Evolutionary conservation across 2,329 filamentous ascomycete species (phyloP).

Genomic region (Alternaria triticina): DNA sequence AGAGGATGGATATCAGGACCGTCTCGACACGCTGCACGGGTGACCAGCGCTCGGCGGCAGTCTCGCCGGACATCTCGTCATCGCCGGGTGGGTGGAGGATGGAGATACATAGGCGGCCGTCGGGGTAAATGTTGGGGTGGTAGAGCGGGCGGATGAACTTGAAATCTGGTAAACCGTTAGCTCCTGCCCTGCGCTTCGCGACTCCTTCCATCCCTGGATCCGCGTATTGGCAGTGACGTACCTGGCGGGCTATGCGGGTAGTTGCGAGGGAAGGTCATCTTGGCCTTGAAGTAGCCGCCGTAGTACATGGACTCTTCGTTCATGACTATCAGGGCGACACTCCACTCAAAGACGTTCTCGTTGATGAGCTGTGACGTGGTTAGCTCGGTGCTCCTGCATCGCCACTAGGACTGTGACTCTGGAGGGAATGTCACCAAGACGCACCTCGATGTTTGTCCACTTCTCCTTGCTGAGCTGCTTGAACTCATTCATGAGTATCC

Average conservation of each 20-base stretch:
- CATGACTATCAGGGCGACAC: slow-evolving; percentile 85
- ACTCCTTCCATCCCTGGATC: background rate
- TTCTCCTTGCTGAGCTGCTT: slow-evolving; percentile 83
- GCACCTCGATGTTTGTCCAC: slow-evolving; percentile 89
- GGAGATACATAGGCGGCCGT: slow-evolving; percentile 93
- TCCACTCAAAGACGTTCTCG: slow-evolving; percentile 87
- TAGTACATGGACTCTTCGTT: slow-evolving; percentile 92
- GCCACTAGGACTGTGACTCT: slow-evolving; percentile 10
- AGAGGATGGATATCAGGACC: slow-evolving; percentile 88
- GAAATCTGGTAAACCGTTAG: slow-evolving; percentile 64
- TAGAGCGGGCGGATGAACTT: slow-evolving; percentile 80
- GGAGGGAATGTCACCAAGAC: slow-evolving; percentile 27
- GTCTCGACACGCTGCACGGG: slow-evolving; percentile 94
- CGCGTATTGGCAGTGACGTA: slow-evolving; percentile 40
- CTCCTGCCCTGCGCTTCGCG: background rate
- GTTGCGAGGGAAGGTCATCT: slow-evolving; percentile 85
- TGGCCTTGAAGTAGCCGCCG: slow-evolving; percentile 90
- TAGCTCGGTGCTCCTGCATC: slow-evolving; percentile 26
- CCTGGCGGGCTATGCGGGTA: slow-evolving; percentile 87
- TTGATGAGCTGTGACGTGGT: slow-evolving; percentile 67
- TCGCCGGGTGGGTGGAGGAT: slow-evolving; percentile 93
- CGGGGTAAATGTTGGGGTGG: slow-evolving; percentile 92
- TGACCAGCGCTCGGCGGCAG: slow-evolving; percentile 90
- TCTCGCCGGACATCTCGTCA: slow-evolving; percentile 89
- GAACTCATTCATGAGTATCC: slow-evolving; percentile 89